These are phyloP conservation scores for Oryza punctata DNA, from an alignment of 176 grass and related monocot species.

Conservation along the genomic window DNA sequence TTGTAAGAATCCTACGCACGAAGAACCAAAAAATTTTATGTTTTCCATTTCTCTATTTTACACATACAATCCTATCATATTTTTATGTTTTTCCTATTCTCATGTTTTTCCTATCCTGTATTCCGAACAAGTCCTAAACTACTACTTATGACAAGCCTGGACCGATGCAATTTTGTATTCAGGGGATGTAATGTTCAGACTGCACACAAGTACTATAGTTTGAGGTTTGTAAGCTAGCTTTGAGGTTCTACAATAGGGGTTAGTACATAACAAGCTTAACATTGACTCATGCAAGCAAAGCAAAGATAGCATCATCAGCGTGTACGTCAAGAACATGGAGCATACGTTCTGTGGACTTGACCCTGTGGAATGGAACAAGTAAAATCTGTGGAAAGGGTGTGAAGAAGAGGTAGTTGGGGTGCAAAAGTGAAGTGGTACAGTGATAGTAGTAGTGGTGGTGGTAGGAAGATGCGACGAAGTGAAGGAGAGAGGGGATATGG, in stretches of 20 bases:
- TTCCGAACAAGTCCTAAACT: no score
- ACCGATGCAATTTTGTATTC: not conserved
- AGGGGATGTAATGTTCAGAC: not conserved
- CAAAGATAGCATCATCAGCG: slow-evolving; percentile 39
- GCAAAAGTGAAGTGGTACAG: not conserved
- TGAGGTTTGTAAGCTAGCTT: not conserved
- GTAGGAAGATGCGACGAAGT: slow-evolving; percentile 37
- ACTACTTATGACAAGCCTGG: slow-evolving; percentile 8
- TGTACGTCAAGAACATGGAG: slow-evolving; percentile 35
- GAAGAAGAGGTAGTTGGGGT: not conserved
- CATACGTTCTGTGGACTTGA: slow-evolving; percentile 47
- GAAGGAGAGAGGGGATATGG: not conserved
- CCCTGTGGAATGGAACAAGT: slow-evolving; percentile 21
- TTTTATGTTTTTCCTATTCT: no score
- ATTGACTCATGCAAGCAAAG: slow-evolving; percentile 18
- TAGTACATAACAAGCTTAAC: not conserved
- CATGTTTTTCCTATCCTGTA: no score
- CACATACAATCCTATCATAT: no score
- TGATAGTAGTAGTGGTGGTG: not conserved
- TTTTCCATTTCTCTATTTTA: no score
- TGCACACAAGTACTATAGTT: not conserved
- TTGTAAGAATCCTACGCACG: no score
- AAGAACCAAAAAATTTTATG: no score
- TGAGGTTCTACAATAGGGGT: not conserved
- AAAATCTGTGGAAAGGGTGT: slow-evolving; percentile 17